A percentile compares a stretch with the other conserved stretches of the same genome.
Conservation (phyloP, 2,329 filamentous ascomycete genomes). For the Pseudopyrenochaeta lycopersici region DNA sequence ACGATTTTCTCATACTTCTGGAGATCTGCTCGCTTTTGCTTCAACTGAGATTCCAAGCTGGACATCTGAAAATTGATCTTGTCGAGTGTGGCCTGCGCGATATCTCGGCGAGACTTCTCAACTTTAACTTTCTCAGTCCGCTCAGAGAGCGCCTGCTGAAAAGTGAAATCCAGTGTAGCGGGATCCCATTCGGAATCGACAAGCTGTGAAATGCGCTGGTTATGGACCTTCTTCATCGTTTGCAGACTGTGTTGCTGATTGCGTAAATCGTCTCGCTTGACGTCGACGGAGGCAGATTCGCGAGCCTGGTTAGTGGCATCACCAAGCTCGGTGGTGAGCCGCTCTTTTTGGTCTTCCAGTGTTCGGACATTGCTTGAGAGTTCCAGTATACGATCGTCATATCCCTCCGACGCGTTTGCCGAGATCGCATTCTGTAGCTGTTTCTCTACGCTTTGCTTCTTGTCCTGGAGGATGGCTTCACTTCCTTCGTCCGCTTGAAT, state of each 20-base stretch:
- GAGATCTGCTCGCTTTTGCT: slow-evolving; percentile 70
- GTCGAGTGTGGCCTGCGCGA: slow-evolving; percentile 74
- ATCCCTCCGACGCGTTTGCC: slow-evolving; percentile 70
- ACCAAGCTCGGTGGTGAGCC: slow-evolving; percentile 80
- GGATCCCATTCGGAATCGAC: slow-evolving; percentile 74
- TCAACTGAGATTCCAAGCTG: slow-evolving; percentile 69
- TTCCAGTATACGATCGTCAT: slow-evolving; percentile 74
- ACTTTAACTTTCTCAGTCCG: slow-evolving; percentile 68
- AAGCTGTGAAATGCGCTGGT: slow-evolving; percentile 71
- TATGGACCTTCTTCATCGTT: slow-evolving; percentile 79
- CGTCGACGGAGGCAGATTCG: slow-evolving; percentile 84
- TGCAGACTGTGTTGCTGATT: slow-evolving; percentile 78
- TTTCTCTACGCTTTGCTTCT: slow-evolving; percentile 73
- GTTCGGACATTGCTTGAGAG: slow-evolving; percentile 71
- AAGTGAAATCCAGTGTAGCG: slow-evolving; percentile 74
- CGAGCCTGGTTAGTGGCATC: slow-evolving; percentile 83
- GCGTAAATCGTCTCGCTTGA: slow-evolving; percentile 80
- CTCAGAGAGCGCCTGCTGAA: slow-evolving; percentile 68
- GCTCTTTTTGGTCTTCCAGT: slow-evolving; percentile 76
- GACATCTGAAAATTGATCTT: slow-evolving; percentile 79
- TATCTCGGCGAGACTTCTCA: slow-evolving; percentile 75
- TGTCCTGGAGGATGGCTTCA: slow-evolving; percentile 78
- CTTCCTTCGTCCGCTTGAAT: slow-evolving; percentile 87
- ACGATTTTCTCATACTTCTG: slow-evolving; percentile 70
- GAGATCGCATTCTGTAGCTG: slow-evolving; percentile 69